Percentiles rank a stretch among this genome's conserved stretches.
Evolutionary conservation across 2,329 filamentous ascomycete species (phyloP).

Genomic region (Cryphonectria radicalis): DNA sequence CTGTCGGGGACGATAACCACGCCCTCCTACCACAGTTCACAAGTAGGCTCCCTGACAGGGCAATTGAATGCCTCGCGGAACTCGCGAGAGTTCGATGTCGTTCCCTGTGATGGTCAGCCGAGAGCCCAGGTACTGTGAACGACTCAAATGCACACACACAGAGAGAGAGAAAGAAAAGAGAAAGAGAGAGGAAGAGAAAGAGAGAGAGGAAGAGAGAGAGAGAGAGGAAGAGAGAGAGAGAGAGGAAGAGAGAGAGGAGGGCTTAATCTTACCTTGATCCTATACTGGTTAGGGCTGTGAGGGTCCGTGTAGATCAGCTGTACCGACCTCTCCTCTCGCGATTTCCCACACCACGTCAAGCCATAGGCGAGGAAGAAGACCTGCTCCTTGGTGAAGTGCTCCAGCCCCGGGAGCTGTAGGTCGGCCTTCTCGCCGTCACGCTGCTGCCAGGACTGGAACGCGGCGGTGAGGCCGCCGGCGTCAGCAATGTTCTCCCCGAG

Average conservation of each 20-base stretch:
- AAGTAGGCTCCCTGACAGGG: constrained; percentile 66
- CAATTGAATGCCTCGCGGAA: constrained; percentile 73
- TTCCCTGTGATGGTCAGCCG: constrained; percentile 42
- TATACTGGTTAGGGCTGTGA: constrained; percentile 66
- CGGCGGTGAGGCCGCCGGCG: constrained; percentile 66
- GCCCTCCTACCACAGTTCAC: constrained; percentile 65
- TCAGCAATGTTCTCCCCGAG: constrained; percentile 75
- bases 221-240: no score
- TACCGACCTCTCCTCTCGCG: constrained; percentile 60
- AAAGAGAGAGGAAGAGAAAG: no score
- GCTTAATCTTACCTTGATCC: constrained; percentile 53
- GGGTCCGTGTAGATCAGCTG: constrained; percentile 64
- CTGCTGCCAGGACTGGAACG: constrained; percentile 69
- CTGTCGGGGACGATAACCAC: not conserved
- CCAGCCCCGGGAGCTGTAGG: constrained; percentile 62
- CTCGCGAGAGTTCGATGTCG: constrained; percentile 66
- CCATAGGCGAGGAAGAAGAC: constrained; percentile 70
- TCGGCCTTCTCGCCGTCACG: constrained; percentile 56
- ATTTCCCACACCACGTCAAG: constrained; percentile 71
- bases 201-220: no score
- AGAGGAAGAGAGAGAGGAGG: not conserved
- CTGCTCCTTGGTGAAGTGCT: constrained; percentile 67
- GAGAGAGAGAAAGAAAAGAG: no score
- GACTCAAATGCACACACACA: not conserved
- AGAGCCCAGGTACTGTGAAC: not conserved